A percentile compares a stretch with the other conserved stretches of the same genome.
These are phyloP conservation scores for Decorospora gaudefroyi DNA, from an alignment of 2,329 filamentous ascomycete genomes.

Conservation along the genomic window DNA sequence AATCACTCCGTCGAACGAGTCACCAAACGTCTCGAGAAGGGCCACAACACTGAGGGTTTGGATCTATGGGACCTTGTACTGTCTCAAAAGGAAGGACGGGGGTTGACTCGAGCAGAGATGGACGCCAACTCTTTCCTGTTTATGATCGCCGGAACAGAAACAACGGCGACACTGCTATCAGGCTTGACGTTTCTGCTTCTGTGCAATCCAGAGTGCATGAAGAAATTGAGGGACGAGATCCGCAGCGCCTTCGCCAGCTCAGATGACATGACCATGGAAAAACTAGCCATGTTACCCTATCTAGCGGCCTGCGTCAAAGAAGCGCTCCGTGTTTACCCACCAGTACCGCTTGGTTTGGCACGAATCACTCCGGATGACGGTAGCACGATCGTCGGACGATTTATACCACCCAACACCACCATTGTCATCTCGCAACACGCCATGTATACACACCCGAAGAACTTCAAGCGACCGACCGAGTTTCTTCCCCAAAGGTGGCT, in stretches of 20 bases:
- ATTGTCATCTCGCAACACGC: slow-evolving; percentile 25
- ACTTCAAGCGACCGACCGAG: slow-evolving; percentile 44
- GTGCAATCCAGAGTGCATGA: slow-evolving; percentile 32
- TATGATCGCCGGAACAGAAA: slow-evolving; percentile 54
- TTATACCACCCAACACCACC: slow-evolving; percentile 37
- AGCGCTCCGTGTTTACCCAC: slow-evolving; percentile 50
- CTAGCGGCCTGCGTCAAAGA: slow-evolving; percentile 51
- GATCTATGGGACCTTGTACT: slow-evolving; percentile 52
- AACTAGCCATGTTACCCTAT: slow-evolving; percentile 41
- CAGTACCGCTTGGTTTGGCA: slow-evolving; percentile 45
- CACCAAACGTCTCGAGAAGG: slow-evolving; percentile 37
- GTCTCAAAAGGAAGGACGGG: slow-evolving; percentile 37
- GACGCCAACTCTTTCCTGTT: slow-evolving; percentile 45
- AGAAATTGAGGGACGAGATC: slow-evolving; percentile 37
- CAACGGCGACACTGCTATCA: slow-evolving; percentile 50
- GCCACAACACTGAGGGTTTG: slow-evolving; percentile 25
- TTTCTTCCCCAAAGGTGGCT: slow-evolving; percentile 53
- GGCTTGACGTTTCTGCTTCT: slow-evolving; percentile 47
- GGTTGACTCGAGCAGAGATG: slow-evolving; percentile 44
- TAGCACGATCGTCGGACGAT: slow-evolving; percentile 43
- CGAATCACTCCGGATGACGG: slow-evolving; percentile 45
- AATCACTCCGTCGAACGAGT: slow-evolving; percentile 31
- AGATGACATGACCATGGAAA: slow-evolving; percentile 45
- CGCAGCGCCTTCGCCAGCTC: slow-evolving; percentile 29
- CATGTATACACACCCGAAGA: slow-evolving; percentile 25